Percentiles rank a stretch among this genome's conserved stretches.
Evolutionary conservation across 352 stramenopile species (phyloP).

Genomic region (Peronospora destructor): DNA sequence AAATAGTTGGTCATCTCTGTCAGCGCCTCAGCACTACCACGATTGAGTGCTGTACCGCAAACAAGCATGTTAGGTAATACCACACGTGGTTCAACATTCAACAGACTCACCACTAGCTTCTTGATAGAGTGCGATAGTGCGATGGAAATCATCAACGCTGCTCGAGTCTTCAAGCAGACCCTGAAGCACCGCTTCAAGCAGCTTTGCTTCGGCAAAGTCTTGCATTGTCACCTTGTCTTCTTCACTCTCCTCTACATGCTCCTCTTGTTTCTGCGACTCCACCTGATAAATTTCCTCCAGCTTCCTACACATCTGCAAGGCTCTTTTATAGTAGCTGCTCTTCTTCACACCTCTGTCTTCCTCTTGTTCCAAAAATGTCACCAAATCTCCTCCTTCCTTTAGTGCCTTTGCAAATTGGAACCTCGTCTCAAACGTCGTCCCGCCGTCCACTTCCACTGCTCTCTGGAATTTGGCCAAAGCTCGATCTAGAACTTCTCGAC

Average conservation of each 20-base stretch:
- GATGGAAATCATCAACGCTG: constrained; percentile 32
- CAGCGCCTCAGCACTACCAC: constrained; percentile 52
- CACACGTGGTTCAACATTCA: background rate
- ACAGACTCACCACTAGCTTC: constrained; percentile 34
- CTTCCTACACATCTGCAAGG: constrained; percentile 25
- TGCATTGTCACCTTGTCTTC: constrained; percentile 39
- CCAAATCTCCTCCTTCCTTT: constrained; percentile 33
- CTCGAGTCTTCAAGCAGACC: constrained; percentile 13
- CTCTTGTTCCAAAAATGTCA: constrained; percentile 45
- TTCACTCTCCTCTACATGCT: constrained; percentile 1
- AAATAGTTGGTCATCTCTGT: constrained; percentile 76
- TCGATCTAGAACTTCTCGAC: constrained; percentile 44
- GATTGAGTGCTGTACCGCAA: constrained; percentile 32
- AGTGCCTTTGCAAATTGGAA: constrained; percentile 79
- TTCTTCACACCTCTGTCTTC: background rate
- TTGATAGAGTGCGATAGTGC: constrained; percentile 52
- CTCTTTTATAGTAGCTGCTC: constrained; percentile 25
- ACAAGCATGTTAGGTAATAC: background rate
- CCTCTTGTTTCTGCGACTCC: constrained; percentile 11
- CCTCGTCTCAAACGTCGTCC: constrained; percentile 73
- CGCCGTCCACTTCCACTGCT: constrained; percentile 73
- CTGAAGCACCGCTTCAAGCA: constrained; percentile 59
- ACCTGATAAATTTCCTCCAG: constrained; percentile 38
- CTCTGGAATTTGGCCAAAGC: constrained; percentile 59
- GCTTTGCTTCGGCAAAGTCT: constrained; percentile 39